Evolutionary conservation across 1,139 yeast species (phyloP).

Genomic region (Hansenula lynferdii): DNA sequence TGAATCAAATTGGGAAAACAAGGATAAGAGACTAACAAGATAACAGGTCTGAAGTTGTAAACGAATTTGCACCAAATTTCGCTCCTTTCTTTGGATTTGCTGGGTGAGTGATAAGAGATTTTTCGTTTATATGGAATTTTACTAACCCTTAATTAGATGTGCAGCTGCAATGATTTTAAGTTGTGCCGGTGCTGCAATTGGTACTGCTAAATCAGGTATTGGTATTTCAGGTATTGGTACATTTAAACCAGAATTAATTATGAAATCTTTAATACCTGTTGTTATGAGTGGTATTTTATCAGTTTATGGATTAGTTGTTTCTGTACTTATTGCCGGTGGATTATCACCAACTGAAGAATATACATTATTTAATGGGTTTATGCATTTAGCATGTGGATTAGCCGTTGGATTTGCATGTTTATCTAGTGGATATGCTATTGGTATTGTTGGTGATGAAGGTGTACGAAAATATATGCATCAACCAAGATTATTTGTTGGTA

Average conservation of each 20-base stretch:
- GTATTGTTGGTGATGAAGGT: conserved; percentile 98
- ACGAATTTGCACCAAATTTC: conserved; percentile 74
- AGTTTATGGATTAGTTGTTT: conserved; percentile 93
- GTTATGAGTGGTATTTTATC: conserved; percentile 98
- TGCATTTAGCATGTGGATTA: conserved; percentile 95
- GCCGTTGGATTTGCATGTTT: conserved; percentile 95
- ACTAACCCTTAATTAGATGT: conserved; percentile 38
- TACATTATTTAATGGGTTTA: conserved; percentile 89
- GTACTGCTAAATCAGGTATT: conserved; percentile 97
- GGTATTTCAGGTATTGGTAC: conserved; percentile 94
- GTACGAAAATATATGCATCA: conserved; percentile 96
- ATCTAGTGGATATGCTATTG: conserved; percentile 98
- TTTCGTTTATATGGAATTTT: too few species aligned
- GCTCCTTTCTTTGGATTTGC: conserved; percentile 97
- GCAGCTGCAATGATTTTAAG: conserved; percentile 88
- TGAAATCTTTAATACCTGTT: conserved; percentile 87
- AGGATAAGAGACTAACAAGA: too few species aligned
- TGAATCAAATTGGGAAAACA: too few species aligned
- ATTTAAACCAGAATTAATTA: conserved; percentile 75
- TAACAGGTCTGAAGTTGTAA: conserved; percentile 25
- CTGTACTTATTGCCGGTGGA: conserved; percentile 93
- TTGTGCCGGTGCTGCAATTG: conserved; percentile 96
- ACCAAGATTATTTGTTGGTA: conserved; percentile 92
- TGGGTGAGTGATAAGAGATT: conserved; percentile 45
- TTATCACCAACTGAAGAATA: conserved; percentile 72